Evolutionary conservation across 768 basidiomycete genomes (phyloP).

Genomic region (Tephrocybe sp.): DNA sequence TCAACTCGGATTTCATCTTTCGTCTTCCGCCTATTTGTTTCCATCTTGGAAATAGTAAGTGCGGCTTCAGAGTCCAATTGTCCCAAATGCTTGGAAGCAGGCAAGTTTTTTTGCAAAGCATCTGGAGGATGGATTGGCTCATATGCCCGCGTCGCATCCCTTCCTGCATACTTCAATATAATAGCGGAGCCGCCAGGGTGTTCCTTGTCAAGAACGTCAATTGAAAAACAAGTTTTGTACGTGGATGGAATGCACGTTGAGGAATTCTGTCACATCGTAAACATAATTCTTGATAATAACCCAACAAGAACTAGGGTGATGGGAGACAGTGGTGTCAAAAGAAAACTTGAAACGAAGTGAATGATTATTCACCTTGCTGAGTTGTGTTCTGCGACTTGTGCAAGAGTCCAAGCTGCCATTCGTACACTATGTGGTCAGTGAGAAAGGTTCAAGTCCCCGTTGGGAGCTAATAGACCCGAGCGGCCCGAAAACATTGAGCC

Average conservation of each 20-base stretch:
- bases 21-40: constrained; percentile 47
- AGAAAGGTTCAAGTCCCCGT: not conserved
- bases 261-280: constrained; percentile 85
- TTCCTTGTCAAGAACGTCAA: constrained; percentile 37
- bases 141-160: constrained; percentile 76
- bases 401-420: constrained; percentile 46
- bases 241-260: constrained; percentile 41
- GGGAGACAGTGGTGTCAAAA: not conserved
- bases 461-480: no score
- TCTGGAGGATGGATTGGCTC: constrained; percentile 86
- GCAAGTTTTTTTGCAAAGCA: constrained; percentile 70
- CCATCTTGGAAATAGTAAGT: constrained; percentile 30
- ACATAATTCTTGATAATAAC: constrained; percentile 76
- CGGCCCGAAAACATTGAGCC: no score
- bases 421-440: constrained; percentile 21
- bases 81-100: constrained; percentile 72
- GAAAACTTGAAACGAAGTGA: not conserved
- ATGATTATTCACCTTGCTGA: constrained; percentile 36
- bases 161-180: constrained; percentile 82
- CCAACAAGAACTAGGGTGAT: constrained; percentile 68
- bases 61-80: constrained; percentile 48
- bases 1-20: constrained; percentile 71
- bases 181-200: constrained; percentile 83
- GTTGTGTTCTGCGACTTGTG: constrained; percentile 62
- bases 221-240: not conserved